Percentiles rank a stretch among this genome's conserved stretches.
Conservation (phyloP, 345 rosid genomes). For the Moricandia moricandioides region DNA sequence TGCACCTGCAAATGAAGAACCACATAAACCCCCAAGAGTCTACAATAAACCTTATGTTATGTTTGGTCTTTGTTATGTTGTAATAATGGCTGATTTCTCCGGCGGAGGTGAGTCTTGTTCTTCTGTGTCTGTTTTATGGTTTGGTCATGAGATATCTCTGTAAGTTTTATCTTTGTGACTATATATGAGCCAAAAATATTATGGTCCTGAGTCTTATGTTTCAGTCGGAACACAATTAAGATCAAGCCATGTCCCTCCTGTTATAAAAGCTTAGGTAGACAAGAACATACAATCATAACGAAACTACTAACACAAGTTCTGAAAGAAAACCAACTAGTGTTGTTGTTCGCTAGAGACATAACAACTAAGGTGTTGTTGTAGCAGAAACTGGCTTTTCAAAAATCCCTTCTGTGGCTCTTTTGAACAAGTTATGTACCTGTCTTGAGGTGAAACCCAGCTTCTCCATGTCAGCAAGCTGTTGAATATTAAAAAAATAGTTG, state of each 20-base stretch:
- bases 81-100: conserved; percentile 14
- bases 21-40: conserved; percentile 15
- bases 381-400: conserved; percentile 36
- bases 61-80: not conserved
- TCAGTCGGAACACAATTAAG: not conserved
- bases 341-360: conserved; percentile 6
- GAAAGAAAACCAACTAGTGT: not conserved
- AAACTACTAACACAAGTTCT: not conserved
- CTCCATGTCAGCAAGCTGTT: conserved; percentile 73
- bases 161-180: conserved; percentile 19
- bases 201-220: not conserved
- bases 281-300: not conserved
- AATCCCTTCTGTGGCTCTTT: conserved; percentile 55
- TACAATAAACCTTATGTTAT: conserved; percentile 29
- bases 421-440: conserved; percentile 67
- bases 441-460: conserved; percentile 88
- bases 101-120: not conserved
- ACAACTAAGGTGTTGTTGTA: conserved; percentile 28
- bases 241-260: not conserved
- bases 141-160: conserved; percentile 27
- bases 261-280: not conserved
- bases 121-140: conserved; percentile 14
- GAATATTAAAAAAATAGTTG: not conserved
- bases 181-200: conserved; percentile 1
- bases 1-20: conserved; percentile 73